phyloP scores from a whole-genome alignment of 1,284 basidiomycete species.

The Leccinum fallax region DNA sequence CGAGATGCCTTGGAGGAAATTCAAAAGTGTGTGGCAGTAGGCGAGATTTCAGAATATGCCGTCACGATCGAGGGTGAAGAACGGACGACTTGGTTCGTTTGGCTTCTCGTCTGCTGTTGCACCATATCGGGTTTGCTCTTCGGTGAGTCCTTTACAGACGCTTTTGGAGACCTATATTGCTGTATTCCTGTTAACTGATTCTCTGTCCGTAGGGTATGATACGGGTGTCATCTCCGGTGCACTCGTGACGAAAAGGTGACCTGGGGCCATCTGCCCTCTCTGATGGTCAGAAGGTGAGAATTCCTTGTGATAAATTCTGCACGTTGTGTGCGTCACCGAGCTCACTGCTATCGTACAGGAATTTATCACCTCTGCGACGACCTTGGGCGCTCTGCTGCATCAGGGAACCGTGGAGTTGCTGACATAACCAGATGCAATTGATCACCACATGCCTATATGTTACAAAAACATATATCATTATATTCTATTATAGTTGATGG shows the following conservation, averaged over 20 bases:
- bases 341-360: conserved; percentile 46
- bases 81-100: conserved; percentile 68
- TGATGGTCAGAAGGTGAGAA: conserved; percentile 62
- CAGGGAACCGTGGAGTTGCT: too few relatives aligned
- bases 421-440: too few relatives aligned
- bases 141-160: conserved; percentile 44
- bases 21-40: conserved; percentile 29
- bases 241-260: conserved; percentile 70
- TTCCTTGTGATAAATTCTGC: too few relatives aligned
- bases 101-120: conserved; percentile 65
- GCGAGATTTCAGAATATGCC: conserved; percentile 61
- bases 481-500: too few relatives aligned
- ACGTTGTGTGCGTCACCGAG: background rate
- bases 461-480: too few relatives aligned
- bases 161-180: background rate
- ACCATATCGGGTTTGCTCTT: conserved; percentile 79
- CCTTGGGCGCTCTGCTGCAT: conserved; percentile 75
- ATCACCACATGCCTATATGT: too few relatives aligned
- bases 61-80: conserved; percentile 74
- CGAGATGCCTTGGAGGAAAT: conserved; percentile 17
- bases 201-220: conserved; percentile 63
- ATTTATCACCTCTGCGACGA: conserved; percentile 81
- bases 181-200: conserved; percentile 2
- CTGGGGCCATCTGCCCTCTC: conserved; percentile 62
- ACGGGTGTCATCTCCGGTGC: conserved; percentile 81